Base-by-base conservation (phyloP, 2,329 filamentous ascomycete species). In the Delphinella strobiligena region DNA sequence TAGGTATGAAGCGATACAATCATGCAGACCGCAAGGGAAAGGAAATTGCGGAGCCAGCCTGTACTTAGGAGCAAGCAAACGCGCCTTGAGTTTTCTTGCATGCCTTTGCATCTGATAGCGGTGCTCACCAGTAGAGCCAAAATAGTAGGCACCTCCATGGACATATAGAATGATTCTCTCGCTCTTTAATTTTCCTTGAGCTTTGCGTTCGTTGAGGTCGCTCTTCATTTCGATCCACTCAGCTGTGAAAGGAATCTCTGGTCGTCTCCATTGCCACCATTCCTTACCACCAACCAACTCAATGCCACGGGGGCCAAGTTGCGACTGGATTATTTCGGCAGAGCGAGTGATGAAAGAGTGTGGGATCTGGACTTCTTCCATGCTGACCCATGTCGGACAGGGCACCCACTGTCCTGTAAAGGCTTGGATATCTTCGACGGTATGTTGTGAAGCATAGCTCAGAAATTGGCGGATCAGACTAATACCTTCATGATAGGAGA, bases 91-190 rank as follows among this genome's bases (percentile, higher is more conserved):
- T 63, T 96, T 96, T 39, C 91, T 74, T 19, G 91, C 91, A 69
- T 96, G 88, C 36, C 89, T 74, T 61, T 98, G 91, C 71, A 98
- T 78, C 68, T 96, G 89, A 62, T 96, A 96, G n/a, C 91, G 79
- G 65, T 96, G 91, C 60, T 93, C 88, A 55, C 95, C 88, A 29
- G 95, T 80, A 51, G 86, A 93, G 11, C 91, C 89, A 57, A 98
- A 96, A 62, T 80, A 98, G 62, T 94, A 96, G 15, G 83, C 89
- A 5, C 89, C 89, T 11, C 91, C 91, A 54, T 96, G 91, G 16
- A 96, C 70, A 61, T 96, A 96, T 17, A 98, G 67, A 75, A 96
- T 94, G 42, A 93, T 78, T 38, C 87, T 77, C 49, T 78, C 78
- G 14, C 74, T 73, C 16, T 71, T 69, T 14, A 44, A 38, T n/a